phyloP scores from a whole-genome alignment of 306 rosid species.

The Luffa acutangula region DNA sequence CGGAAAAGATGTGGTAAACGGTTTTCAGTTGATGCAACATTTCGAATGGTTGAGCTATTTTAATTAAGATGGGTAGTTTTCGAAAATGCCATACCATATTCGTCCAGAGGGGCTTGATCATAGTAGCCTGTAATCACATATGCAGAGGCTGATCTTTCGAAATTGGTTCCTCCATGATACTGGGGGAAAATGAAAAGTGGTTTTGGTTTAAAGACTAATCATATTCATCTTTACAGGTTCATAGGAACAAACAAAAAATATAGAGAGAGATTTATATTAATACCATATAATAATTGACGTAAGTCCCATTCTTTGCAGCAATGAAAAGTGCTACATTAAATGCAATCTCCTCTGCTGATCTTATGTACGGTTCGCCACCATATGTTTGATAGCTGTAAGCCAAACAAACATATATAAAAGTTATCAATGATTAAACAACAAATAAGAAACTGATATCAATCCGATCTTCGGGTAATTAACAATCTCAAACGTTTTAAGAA shows the following conservation, averaged over 20 bases:
- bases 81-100: neutral
- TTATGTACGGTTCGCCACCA: constrained; percentile 53
- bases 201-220: neutral
- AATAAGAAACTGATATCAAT: neutral
- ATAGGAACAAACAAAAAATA: neutral
- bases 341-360: constrained; percentile 78
- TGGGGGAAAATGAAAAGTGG: neutral
- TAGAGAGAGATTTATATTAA: neutral
- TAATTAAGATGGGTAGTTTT: neutral
- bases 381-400: constrained; percentile 47
- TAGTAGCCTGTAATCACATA: constrained; percentile 11
- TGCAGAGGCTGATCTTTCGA: constrained; percentile 13
- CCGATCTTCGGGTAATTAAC: neutral
- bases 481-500: neutral
- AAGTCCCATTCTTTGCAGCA: constrained; percentile 89
- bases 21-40: neutral
- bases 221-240: neutral
- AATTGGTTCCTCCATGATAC: constrained; percentile 21
- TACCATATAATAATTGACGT: constrained; percentile 70
- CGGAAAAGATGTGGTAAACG: neutral
- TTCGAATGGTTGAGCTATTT: neutral
- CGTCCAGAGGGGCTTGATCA: constrained; percentile 16
- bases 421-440: neutral
- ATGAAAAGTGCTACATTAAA: constrained; percentile 69
- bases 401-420: neutral